Base-by-base conservation (phyloP, 495 filamentous ascomycete species). In the Collariella sp. region DNA sequence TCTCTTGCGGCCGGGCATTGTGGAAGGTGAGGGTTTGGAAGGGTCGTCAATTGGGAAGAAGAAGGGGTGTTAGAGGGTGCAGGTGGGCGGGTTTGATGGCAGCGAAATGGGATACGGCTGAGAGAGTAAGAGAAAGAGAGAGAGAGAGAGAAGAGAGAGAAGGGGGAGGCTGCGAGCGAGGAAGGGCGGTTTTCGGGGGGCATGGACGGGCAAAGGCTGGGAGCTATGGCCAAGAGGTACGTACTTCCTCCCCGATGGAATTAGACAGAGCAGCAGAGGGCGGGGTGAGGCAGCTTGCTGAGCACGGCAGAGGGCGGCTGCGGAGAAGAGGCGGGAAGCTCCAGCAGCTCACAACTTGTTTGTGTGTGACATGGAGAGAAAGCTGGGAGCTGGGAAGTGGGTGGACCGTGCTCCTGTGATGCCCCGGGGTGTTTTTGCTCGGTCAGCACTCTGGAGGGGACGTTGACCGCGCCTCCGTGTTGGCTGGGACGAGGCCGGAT, bases 1-100 rank as follows among this genome's bases (percentile, higher is more conserved):
- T 61, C 74, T 74, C 59, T 68, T 68, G 50, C 75, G 73, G 56
- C 70, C 62, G 48, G 69, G 64, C 75, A 78, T 78, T 50, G 52
- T 61, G 60, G 33, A 43, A 62, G 54, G 26, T 24, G n/a, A n/a
- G n/a, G 57, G 44, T 35, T 63, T 44, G 5, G 35, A 46, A 19
- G 40, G 7, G 41, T 10, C 9, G 23, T 46, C 47, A 46, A 66
- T 71, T 66, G 66, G 55, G 44, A 52, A 52, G 44, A 53, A 42
- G 18, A 46, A 5, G 46, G 33, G 22, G 43, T n/a, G 56, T 44
- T 31, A 42, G 38, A 56, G 47, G 58, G 47, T n/a, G 34, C 50
- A 33, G 35, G 50, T 52, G 51, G 57, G 61, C 58, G 49, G 34
- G 20, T 59, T 57, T 61, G 54, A 65, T 65, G 50, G 46, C 29